phyloP scores from a whole-genome alignment of 2,329 filamentous ascomycete species.

The Penicillium glabrum region DNA sequence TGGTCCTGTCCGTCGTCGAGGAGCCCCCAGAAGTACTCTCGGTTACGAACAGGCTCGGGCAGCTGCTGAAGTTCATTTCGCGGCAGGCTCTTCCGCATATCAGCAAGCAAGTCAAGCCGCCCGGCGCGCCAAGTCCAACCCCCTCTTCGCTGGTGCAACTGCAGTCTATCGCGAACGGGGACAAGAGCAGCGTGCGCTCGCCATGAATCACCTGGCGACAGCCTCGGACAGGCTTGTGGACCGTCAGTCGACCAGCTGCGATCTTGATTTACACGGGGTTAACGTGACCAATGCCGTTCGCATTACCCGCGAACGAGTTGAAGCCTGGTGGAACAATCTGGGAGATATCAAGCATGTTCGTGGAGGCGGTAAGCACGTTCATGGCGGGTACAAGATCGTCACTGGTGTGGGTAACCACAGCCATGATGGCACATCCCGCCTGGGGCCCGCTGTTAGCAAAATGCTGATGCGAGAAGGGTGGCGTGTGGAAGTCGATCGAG shows the following conservation, averaged over 20 bases:
- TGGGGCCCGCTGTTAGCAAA: constrained; percentile 78
- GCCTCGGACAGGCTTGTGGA: constrained; percentile 71
- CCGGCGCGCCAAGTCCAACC: constrained; percentile 66
- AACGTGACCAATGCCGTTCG: constrained; percentile 76
- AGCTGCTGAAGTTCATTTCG: constrained; percentile 47
- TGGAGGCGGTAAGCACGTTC: constrained; percentile 45
- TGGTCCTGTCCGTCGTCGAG: constrained; percentile 6
- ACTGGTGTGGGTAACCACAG: constrained; percentile 81
- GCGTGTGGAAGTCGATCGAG: constrained; percentile 72
- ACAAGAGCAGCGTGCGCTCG: constrained; percentile 61
- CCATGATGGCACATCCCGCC: constrained; percentile 68
- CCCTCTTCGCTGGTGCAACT: constrained; percentile 72
- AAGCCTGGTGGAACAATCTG: constrained; percentile 72
- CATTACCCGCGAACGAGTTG: constrained; percentile 68
- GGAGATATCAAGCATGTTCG: constrained; percentile 62
- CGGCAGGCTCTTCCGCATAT: constrained; percentile 53
- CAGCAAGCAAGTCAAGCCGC: constrained; percentile 59
- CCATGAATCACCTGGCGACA: constrained; percentile 60
- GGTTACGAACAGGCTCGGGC: constrained; percentile 31
- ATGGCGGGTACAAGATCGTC: constrained; percentile 68
- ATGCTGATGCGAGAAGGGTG: constrained; percentile 77
- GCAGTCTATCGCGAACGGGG: constrained; percentile 72
- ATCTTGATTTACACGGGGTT: constrained; percentile 81
- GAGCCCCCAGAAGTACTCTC: constrained; percentile 5
- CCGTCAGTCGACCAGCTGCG: constrained; percentile 59